Evolutionary conservation across 805 yeast genomes (phyloP).

Genomic region (Vanderwaltozyma tropicalis): DNA sequence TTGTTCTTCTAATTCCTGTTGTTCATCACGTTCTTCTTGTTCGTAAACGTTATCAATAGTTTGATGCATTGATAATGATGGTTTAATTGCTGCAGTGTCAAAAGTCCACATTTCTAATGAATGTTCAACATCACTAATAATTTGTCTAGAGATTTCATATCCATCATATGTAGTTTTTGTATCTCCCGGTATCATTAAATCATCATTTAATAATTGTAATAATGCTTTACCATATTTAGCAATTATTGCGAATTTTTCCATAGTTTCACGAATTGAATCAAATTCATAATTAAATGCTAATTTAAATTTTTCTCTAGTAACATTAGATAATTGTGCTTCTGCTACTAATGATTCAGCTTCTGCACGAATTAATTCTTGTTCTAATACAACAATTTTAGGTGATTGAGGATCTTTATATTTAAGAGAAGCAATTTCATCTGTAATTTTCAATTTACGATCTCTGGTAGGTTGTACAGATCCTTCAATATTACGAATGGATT

Average conservation of each 20-base stretch:
- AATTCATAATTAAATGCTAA: constrained; percentile 95
- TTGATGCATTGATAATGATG: constrained; percentile 78
- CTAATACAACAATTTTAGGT: constrained; percentile 88
- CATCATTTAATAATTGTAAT: constrained; percentile 88
- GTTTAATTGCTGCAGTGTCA: constrained; percentile 90
- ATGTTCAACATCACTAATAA: constrained; percentile 91
- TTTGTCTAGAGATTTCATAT: constrained; percentile 95
- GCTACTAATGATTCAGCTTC: constrained; percentile 99
- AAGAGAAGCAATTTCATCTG: constrained; percentile 94
- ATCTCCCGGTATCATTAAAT: constrained; percentile 98
- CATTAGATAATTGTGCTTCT: constrained; percentile 96
- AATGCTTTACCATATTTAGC: constrained; percentile 98
- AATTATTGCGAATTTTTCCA: constrained; percentile 92
- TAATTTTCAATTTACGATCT: constrained; percentile 94
- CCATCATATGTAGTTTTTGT: constrained; percentile 98
- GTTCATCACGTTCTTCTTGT: constrained; percentile 40
- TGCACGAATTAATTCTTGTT: constrained; percentile 97
- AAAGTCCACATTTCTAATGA: constrained; percentile 95
- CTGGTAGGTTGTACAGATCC: constrained; percentile 96
- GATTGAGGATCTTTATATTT: constrained; percentile 98
- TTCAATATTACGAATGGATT: constrained; percentile 91
- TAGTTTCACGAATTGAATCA: constrained; percentile 86
- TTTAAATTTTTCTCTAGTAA: constrained; percentile 95
- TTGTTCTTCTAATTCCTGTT: constrained; percentile 26
- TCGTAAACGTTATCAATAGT: constrained; percentile 53